A percentile compares a stretch with the other conserved stretches of the same genome.
Evolutionary conservation across 371 early-diverging fungal genomes (phyloP).

Genomic region (Mucor indicus): DNA sequence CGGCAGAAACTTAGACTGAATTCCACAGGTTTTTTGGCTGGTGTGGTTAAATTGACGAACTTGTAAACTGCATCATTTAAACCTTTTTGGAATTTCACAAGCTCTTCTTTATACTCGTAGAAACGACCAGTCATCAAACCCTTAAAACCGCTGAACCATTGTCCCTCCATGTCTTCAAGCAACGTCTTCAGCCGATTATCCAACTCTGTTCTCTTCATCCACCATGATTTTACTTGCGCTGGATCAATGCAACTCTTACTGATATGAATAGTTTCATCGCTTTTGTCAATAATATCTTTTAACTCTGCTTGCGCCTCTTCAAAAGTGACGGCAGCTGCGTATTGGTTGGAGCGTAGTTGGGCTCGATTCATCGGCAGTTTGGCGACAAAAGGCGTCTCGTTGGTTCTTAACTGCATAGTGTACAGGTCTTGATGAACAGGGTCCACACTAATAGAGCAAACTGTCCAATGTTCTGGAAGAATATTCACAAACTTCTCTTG

Average conservation of each 20-base stretch:
- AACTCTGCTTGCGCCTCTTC: slow-evolving; percentile 42
- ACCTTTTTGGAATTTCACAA: slow-evolving; percentile 20
- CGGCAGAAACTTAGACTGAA: slow-evolving; percentile 55
- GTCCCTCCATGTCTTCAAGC: slow-evolving; percentile 60
- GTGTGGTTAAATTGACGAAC: not conserved
- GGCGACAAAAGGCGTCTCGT: slow-evolving; percentile 54
- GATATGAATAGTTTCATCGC: slow-evolving; percentile 49
- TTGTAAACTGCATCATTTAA: slow-evolving; percentile 14
- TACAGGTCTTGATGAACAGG: slow-evolving; percentile 58
- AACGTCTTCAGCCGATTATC: slow-evolving; percentile 65
- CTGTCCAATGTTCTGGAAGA: slow-evolving; percentile 66
- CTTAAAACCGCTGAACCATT: slow-evolving; percentile 84
- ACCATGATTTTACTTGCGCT: slow-evolving; percentile 74
- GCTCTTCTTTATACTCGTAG: slow-evolving; percentile 15
- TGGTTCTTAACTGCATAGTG: slow-evolving; percentile 55
- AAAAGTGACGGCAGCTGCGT: slow-evolving; percentile 10
- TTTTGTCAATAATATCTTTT: slow-evolving; percentile 54
- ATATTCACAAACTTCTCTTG: slow-evolving; percentile 47
- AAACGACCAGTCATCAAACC: slow-evolving; percentile 15
- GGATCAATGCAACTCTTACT: slow-evolving; percentile 32
- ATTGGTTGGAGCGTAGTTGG: slow-evolving; percentile 28
- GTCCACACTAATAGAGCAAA: slow-evolving; percentile 75
- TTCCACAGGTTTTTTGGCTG: slow-evolving; percentile 25
- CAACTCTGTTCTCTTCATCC: slow-evolving; percentile 64
- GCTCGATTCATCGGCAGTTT: slow-evolving; percentile 73